Evolutionary conservation across 1,139 yeast species (phyloP).

Genomic region (Yamadazyma dendronema): DNA sequence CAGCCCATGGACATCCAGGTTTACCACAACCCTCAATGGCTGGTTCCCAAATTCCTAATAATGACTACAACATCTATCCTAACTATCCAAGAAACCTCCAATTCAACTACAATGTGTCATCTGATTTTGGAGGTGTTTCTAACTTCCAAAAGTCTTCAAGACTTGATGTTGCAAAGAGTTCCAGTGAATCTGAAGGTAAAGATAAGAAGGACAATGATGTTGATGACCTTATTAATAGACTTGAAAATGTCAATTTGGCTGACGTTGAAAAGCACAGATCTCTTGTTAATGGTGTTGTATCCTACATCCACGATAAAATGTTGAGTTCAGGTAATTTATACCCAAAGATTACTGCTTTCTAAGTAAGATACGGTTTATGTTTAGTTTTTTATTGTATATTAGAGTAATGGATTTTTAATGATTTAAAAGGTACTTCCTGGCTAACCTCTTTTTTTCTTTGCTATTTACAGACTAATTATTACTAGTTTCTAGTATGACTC

Average conservation of each 20-base stretch:
- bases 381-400: slow-evolving; percentile 3
- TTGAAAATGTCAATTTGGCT: slow-evolving; percentile 17
- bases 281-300: slow-evolving; percentile 24
- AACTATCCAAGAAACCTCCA: slow-evolving; percentile 9
- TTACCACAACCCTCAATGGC: slow-evolving; percentile 2
- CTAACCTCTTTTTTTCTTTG: not conserved
- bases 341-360: slow-evolving; percentile 46
- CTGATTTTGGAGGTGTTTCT: slow-evolving; percentile 44
- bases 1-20: not conserved
- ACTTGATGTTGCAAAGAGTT: slow-evolving; percentile 8
- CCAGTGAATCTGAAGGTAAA: no score
- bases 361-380: slow-evolving; percentile 7
- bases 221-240: slow-evolving; percentile 15
- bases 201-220: slow-evolving; percentile 16
- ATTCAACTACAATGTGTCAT: slow-evolving; percentile 22
- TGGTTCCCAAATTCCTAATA: not conserved
- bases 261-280: slow-evolving; percentile 38
- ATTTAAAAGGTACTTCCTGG: not conserved
- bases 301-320: slow-evolving; percentile 15
- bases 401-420: not conserved
- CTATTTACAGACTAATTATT: slow-evolving; percentile 3
- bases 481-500: slow-evolving; percentile 33
- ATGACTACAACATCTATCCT: slow-evolving; percentile 7
- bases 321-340: slow-evolving; percentile 26
- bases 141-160: slow-evolving; percentile 38